Base-by-base conservation (phyloP, 2,329 filamentous ascomycete genomes). In the Paracorniculantispora psalliotae region DNA sequence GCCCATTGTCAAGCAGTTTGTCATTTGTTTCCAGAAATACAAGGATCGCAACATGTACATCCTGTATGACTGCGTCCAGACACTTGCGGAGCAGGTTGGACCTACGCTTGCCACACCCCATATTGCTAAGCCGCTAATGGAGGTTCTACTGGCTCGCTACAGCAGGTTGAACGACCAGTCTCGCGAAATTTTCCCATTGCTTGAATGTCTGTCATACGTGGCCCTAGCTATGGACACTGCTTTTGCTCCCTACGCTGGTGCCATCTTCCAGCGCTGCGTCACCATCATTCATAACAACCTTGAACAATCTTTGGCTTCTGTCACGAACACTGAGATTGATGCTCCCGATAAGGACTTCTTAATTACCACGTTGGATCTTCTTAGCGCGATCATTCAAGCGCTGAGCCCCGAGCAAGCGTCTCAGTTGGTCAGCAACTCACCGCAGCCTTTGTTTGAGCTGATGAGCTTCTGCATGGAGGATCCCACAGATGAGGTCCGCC, bases 21-120 rank as follows among this genome's bases (percentile, higher is more conserved):
- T 97, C 55, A 81, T 83, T 61, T 99, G 94, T 73, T 99, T 99
- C 74, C 83, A 81, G 56, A 92, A 90, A 74, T 99, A 97, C 84
- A 97, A 99, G 81, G 93, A 97, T 74, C 88, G 91, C 68, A 99
- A 99, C 77, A 97, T 97, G 86, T 97, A 96, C 77, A 96, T 97
- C 57, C 84, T 99, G 35, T 99, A 99, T 77, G 94, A 99, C 75
- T 97, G 94, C 72, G 91, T 99, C 35, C 94, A 99, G 76, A 99
- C 94, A 0, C 79, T 99, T 59, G 94, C 94, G 3, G 94, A 99
- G 73, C 89, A 91, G 68, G 89, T 97, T 57, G 92, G 91, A 12
- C 86, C 88, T 7, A 85, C 89, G 35, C 80, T 99, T 64, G 89
- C 91, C n/a, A 81, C 85, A 62, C 89, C 89, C 7, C 84, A 92